Base-by-base conservation (phyloP, 768 basidiomycete genomes). In the Hypholoma sublateritium region DNA sequence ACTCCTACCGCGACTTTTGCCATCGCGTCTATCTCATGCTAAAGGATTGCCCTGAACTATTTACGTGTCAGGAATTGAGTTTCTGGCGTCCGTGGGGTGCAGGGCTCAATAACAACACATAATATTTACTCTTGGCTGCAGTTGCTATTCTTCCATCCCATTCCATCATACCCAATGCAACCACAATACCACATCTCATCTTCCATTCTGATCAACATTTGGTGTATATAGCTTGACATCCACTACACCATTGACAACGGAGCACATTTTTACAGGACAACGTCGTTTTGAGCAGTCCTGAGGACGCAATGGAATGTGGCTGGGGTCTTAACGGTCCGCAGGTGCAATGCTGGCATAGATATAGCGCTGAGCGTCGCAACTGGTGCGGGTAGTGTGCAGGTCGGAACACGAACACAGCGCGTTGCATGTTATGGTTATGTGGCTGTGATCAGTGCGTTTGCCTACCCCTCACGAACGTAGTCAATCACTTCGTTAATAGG, bases 1-100 rank as follows among this genome's bases (percentile, higher is more conserved):
- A 9, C 25, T 21, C 17, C 43, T 53, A 81, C 44, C 55, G 62
- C 12, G 64, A 58, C 34, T 75, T 76, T 60, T 80, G 74, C 63
- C 61, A 49, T 50, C 61, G 66, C 9, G 68, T 77, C n/a, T 61
- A 73, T 25, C 55, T 55, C 16, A 45, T 62, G 16, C 25, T 79
- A 22, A 58, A 65, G 42, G 57, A 63, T 13, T 70, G 72, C 57
- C 59, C 62, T 5, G 70, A 70, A 55, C 52, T 80, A n/a, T 62
- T 64, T 14, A 64, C 62, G 0, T 71, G 76, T 25, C 58, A 68
- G 7, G 65, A 73, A n/a, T 50, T 79, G 34, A 52, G 58, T 7
- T 67, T 68, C 56, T 72, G 63, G 64, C 22, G 59, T 72, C 13
- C 62, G 28, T 28, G 77, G 77, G 48, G 41, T 19, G 36, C 19